These are phyloP conservation scores for Scheffersomyces illinoinensis DNA, from an alignment of 1,139 yeast genomes.

Conservation along the genomic window DNA sequence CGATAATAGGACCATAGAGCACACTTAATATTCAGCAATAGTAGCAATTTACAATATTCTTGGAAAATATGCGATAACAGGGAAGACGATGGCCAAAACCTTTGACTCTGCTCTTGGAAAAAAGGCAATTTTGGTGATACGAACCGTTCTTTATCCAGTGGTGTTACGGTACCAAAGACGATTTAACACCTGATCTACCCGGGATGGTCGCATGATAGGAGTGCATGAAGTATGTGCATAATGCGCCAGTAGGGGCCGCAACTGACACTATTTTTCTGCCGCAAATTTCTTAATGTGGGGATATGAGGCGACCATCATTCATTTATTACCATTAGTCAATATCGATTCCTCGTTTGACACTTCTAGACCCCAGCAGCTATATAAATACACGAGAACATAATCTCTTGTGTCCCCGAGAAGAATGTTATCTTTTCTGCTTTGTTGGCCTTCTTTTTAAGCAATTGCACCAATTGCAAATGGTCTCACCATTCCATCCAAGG, in stretches of 20 bases:
- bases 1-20: background rate
- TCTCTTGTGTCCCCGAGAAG: background rate
- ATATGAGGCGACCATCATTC: background rate
- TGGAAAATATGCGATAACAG: background rate
- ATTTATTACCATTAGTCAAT: background rate
- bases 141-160: background rate
- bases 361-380: background rate
- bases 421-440: background rate
- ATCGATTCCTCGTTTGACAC: background rate
- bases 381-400: background rate
- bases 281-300: background rate
- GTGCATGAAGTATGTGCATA: background rate
- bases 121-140: background rate
- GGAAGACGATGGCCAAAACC: too few species aligned
- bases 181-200: background rate
- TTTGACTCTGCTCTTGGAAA: too few species aligned
- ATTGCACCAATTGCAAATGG: background rate
- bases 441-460: background rate
- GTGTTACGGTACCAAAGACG: background rate
- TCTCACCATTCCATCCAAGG: background rate
- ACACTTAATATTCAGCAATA: background rate
- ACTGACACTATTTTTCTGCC: background rate
- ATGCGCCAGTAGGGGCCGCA: background rate
- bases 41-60: background rate
- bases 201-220: background rate